These are phyloP conservation scores for Brassica napus DNA, from an alignment of 345 rosid genomes.

Conservation along the genomic window Da-Ae NC_063440.1:3865501-3866000, in stretches of 20 bases:
- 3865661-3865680: background rate
- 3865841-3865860: background rate
- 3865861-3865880: conserved; percentile 38
- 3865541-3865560: background rate
- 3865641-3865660: background rate
- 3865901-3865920: conserved; percentile 64
- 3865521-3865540: background rate
- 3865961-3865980: conserved; percentile 79
- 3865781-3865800: conserved; percentile 4
- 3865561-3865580: background rate
- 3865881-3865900: conserved; percentile 61
- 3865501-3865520: background rate
- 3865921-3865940: conserved; percentile 68
- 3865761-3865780: background rate
- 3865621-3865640: background rate
- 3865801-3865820: background rate
- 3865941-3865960: conserved; percentile 89
- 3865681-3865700: background rate
- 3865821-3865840: background rate
- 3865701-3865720: background rate
- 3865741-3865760: background rate
- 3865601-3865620: background rate
- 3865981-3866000: conserved; percentile 66
- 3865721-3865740: no score
- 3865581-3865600: background rate